These are phyloP conservation scores for Delonix regia DNA, from an alignment of 306 rosid genomes.

Conservation along the genomic window DNA sequence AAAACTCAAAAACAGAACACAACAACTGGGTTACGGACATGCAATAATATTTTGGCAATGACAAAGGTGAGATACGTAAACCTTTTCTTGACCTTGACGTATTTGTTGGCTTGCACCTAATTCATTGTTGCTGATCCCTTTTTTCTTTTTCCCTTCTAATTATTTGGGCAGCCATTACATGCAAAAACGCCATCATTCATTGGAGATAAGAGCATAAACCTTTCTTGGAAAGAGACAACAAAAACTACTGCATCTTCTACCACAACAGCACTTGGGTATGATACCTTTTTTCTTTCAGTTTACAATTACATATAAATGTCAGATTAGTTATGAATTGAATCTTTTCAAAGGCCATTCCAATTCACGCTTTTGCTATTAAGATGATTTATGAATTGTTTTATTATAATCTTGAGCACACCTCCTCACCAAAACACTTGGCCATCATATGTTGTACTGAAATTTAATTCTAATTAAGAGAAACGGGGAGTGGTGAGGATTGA, in stretches of 20 bases:
- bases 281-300: not conserved
- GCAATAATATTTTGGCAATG: constrained; percentile 76
- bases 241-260: not conserved
- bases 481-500: too few relatives aligned
- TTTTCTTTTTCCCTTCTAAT: not conserved
- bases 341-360: not conserved
- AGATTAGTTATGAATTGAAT: not conserved
- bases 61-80: constrained; percentile 53
- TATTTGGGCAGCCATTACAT: constrained; percentile 1
- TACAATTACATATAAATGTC: not conserved
- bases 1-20: constrained; percentile 80
- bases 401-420: not conserved
- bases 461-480: too few relatives aligned
- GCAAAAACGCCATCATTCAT: constrained; percentile 13
- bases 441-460: not conserved
- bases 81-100: not conserved
- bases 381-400: not conserved
- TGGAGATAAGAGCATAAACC: constrained; percentile 21
- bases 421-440: not conserved
- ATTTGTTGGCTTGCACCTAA: not conserved
- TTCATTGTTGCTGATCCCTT: not conserved
- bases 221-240: constrained; percentile 17
- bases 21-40: constrained; percentile 73
- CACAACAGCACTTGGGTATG: constrained; percentile 5
- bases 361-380: not conserved